Evolutionary conservation across 1,139 yeast genomes (phyloP).

Genomic region (Candida labiduridarum): DNA sequence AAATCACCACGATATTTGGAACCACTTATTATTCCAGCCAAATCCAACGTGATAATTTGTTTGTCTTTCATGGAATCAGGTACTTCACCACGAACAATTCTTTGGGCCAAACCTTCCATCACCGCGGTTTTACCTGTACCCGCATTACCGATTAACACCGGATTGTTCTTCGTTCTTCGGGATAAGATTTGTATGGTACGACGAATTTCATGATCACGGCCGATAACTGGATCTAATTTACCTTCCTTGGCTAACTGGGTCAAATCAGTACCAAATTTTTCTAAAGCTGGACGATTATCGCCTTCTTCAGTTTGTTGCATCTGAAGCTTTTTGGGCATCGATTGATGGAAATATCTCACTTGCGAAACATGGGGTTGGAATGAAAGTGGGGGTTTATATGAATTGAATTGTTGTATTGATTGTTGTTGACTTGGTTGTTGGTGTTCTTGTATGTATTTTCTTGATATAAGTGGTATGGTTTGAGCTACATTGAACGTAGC

Average conservation of each 20-base stretch:
- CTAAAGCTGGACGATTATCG: constrained; percentile 74
- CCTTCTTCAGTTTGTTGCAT: constrained; percentile 50
- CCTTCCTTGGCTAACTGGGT: constrained; percentile 88
- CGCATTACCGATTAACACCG: constrained; percentile 91
- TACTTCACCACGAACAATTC: constrained; percentile 88
- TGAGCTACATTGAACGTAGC: constrained; percentile 3
- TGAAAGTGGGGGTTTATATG: background rate
- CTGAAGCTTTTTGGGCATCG: constrained; percentile 25
- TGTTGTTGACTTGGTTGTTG: background rate
- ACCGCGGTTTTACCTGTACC: constrained; percentile 98
- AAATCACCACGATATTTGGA: constrained; percentile 96
- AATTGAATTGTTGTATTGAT: background rate
- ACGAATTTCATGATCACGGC: constrained; percentile 92
- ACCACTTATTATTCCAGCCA: constrained; percentile 89
- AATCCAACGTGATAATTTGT: constrained; percentile 77
- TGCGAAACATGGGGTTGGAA: constrained; percentile 4
- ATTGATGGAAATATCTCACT: constrained; percentile 21
- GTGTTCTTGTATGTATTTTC: constrained; percentile 5
- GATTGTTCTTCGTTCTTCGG: constrained; percentile 91
- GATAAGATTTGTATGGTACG: constrained; percentile 91
- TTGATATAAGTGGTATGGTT: constrained; percentile 8
- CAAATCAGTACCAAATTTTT: constrained; percentile 83
- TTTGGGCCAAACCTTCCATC: constrained; percentile 94
- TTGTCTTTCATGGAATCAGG: constrained; percentile 92
- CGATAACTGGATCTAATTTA: constrained; percentile 93